These are phyloP conservation scores for Solanum hybrid DNA, from an alignment of 305 asterid species.

Conservation along the genomic window DNA sequence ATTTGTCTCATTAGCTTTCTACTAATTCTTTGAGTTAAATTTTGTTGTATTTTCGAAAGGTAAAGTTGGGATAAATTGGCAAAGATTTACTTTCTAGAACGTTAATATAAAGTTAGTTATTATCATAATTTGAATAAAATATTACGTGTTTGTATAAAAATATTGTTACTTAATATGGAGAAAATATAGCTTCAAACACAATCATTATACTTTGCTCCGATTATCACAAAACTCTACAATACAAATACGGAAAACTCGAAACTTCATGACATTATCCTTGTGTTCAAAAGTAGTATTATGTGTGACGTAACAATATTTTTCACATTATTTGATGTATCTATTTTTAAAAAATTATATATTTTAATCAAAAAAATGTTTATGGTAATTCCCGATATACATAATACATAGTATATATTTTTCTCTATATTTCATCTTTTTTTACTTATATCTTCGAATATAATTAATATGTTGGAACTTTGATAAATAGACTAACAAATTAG, in stretches of 20 bases:
- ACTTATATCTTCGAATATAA: not conserved
- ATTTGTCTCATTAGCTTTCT: not conserved
- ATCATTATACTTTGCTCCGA: not conserved
- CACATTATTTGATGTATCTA: not conserved
- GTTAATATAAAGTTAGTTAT: not conserved
- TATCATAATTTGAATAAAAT: not conserved
- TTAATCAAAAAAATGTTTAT: not conserved
- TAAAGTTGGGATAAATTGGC: not conserved
- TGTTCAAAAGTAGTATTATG: not conserved
- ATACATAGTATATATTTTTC: not conserved
- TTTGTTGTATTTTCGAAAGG: not conserved
- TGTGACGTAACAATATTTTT: not conserved
- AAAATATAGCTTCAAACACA: not conserved
- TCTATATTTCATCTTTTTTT: not conserved
- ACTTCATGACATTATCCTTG: not conserved
- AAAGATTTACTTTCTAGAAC: not conserved
- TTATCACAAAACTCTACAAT: not conserved
- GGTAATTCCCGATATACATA: not conserved
- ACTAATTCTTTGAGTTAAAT: not conserved
- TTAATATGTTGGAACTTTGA: not conserved
- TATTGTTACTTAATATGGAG: not conserved
- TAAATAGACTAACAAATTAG: not conserved
- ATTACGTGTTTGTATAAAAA: not conserved
- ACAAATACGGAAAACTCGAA: not conserved
- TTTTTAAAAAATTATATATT: not conserved